A percentile compares a stretch with the other conserved stretches of the same genome.
phyloP scores from a whole-genome alignment of 495 filamentous ascomycete genomes.

The Xylaria grammica region DNA sequence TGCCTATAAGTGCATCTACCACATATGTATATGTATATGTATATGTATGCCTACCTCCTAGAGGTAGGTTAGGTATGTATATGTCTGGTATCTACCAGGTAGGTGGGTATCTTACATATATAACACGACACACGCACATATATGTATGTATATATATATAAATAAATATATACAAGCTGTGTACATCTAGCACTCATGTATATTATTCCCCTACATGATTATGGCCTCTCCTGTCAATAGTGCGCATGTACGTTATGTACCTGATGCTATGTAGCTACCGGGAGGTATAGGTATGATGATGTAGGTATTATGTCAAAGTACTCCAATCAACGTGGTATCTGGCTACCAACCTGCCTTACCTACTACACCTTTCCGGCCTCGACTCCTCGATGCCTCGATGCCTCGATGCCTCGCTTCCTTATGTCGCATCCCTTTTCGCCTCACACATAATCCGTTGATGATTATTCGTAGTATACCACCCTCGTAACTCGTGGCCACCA shows the following conservation, averaged over 20 bases:
- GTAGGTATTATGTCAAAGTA: not conserved
- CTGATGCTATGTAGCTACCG: not conserved
- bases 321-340: not conserved
- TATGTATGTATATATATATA: not conserved
- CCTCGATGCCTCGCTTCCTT: not conserved
- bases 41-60: too few species aligned
- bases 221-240: not conserved
- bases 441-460: not conserved
- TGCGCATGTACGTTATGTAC: not conserved
- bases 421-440: slow-evolving; percentile 2
- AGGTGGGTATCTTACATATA: too few species aligned
- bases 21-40: too few species aligned
- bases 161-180: too few species aligned
- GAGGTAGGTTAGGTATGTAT: not conserved
- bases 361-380: not conserved
- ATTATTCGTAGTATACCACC: not conserved
- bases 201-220: too few species aligned
- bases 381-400: not conserved
- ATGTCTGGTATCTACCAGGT: too few species aligned
- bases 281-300: not conserved
- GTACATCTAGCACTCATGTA: too few species aligned
- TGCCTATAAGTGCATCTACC: not conserved
- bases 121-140: too few species aligned
- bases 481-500: not conserved
- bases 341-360: not conserved